A percentile compares a stretch with the other conserved stretches of the same genome.
Evolutionary conservation across 2,329 filamentous ascomycete genomes (phyloP).

Genomic region (Aspergillus tanneri): DNA sequence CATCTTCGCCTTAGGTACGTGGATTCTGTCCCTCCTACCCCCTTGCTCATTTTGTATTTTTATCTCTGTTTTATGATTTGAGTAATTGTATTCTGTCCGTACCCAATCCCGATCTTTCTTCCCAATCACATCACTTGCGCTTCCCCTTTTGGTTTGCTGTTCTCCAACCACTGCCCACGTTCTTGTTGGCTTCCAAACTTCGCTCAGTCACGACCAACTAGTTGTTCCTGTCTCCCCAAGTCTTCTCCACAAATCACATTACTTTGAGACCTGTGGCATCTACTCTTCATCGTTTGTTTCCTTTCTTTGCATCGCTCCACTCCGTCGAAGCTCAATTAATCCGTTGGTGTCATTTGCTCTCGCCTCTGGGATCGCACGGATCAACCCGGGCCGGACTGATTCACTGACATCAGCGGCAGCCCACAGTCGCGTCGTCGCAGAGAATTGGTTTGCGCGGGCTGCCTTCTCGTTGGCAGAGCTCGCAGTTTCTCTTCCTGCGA

Average conservation of each 20-base stretch:
- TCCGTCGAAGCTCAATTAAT: conserved; percentile 2
- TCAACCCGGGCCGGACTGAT: conserved; percentile 20
- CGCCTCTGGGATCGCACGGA: conserved; percentile 13
- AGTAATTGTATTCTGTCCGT: neutral
- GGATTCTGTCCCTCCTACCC: conserved; percentile 2
- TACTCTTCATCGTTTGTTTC: conserved; percentile 5
- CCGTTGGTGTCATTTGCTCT: neutral
- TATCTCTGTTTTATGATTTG: conserved; percentile 8
- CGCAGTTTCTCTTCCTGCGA: conserved; percentile 1
- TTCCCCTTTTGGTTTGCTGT: neutral
- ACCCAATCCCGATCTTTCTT: neutral
- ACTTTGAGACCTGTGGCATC: conserved; percentile 11
- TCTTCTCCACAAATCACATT: conserved; percentile 17
- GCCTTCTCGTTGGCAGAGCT: conserved; percentile 25
- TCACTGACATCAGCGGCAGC: conserved; percentile 29
- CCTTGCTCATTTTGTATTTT: conserved; percentile 6
- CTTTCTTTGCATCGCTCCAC: conserved; percentile 11
- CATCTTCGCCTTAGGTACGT: conserved; percentile 8
- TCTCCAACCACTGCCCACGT: conserved; percentile 7
- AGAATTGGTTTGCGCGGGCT: conserved; percentile 14
- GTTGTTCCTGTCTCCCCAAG: neutral
- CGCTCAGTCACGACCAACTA: neutral
- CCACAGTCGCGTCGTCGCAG: conserved; percentile 16
- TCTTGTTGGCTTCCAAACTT: conserved; percentile 18
- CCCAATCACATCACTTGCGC: neutral